Evolutionary conservation across 2,329 filamentous ascomycete genomes (phyloP).

Genomic region (Colletotrichum sp.): DNA sequence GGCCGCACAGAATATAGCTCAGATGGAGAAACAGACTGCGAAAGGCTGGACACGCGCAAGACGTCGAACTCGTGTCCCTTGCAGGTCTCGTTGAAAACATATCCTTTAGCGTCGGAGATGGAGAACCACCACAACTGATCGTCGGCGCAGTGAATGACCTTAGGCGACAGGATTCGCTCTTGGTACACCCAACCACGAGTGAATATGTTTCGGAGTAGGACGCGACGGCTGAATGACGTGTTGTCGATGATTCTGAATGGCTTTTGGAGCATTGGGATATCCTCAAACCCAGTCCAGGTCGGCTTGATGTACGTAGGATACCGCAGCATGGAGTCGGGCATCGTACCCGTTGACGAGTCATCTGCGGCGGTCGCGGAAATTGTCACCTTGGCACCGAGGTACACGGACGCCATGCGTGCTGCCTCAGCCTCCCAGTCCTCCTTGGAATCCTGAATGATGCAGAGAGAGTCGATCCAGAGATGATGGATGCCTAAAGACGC

Average conservation of each 20-base stretch:
- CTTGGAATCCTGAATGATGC: neutral
- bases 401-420: neutral
- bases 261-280: neutral
- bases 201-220: neutral
- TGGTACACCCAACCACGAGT: neutral
- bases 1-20: neutral
- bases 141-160: neutral
- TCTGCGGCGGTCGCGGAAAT: neutral
- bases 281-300: neutral
- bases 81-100: neutral
- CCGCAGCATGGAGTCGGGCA: neutral
- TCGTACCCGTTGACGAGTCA: neutral
- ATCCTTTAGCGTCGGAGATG: neutral
- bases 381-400: neutral
- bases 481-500: neutral
- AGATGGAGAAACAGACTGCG: neutral
- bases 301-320: neutral
- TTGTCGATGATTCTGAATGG: neutral
- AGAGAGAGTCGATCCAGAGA: neutral
- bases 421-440: neutral
- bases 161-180: neutral
- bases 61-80: neutral
- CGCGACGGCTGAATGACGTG: neutral
- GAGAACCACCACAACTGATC: neutral
- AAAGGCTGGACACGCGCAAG: neutral